A percentile compares a stretch with the other conserved stretches of the same genome.
These are phyloP conservation scores for Ascochyta lentis DNA, from an alignment of 2,329 filamentous ascomycete species.

Conservation along the genomic window DNA sequence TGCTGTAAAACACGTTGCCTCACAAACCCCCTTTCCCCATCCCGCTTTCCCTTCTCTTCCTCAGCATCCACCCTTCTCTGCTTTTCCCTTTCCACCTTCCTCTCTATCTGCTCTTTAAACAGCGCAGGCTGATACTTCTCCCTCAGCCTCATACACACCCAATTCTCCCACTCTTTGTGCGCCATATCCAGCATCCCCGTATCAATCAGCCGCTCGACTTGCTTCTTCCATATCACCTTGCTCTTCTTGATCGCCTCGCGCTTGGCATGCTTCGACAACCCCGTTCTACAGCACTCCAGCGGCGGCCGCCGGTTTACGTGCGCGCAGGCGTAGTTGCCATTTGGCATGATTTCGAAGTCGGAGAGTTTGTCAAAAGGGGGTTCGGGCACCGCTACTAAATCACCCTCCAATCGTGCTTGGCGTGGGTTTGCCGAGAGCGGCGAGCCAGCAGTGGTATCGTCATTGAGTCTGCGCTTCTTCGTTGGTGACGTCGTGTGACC, in stretches of 20 bases:
- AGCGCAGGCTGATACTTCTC: neutral
- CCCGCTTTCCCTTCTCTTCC: neutral
- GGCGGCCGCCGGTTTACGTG: neutral
- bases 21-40: neutral
- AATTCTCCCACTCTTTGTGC: conserved; percentile 10
- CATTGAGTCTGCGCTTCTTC: neutral
- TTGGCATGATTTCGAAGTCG: neutral
- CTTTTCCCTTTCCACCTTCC: neutral
- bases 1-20: neutral
- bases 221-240: neutral
- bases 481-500: neutral
- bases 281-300: neutral
- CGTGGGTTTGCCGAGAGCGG: neutral
- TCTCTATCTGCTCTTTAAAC: neutral
- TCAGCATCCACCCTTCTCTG: neutral
- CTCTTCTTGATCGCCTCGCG: neutral
- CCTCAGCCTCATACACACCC: neutral
- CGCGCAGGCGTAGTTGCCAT: conserved; percentile 1
- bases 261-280: neutral
- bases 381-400: neutral
- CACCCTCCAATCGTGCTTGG: neutral
- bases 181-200: neutral
- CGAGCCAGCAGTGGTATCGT: neutral
- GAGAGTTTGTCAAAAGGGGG: neutral
- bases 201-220: conserved; percentile 4